Conservation (phyloP, 441 rosid species). For the Bruguiera hainesii region DNA sequence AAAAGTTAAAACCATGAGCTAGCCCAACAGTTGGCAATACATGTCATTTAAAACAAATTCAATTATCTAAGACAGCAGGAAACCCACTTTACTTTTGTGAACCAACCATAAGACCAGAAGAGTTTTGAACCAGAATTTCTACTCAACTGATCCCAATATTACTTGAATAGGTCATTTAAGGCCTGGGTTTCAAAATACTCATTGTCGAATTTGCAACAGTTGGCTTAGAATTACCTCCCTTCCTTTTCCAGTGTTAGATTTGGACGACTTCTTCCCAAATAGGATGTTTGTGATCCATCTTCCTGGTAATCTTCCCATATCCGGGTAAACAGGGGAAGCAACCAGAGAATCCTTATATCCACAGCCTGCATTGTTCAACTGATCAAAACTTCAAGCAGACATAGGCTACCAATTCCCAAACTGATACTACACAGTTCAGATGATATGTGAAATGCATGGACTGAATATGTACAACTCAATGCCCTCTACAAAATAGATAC, state of each 20-base stretch:
- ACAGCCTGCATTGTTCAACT: slow-evolving; percentile 19
- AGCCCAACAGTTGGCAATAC: neutral
- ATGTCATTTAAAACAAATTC: neutral
- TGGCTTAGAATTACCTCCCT: slow-evolving; percentile 46
- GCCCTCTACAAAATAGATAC: neutral
- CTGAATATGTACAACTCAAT: slow-evolving; percentile 1
- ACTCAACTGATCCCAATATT: neutral
- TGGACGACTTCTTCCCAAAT: slow-evolving; percentile 77
- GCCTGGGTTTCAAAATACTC: neutral
- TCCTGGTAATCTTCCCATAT: slow-evolving; percentile 75
- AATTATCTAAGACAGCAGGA: no score
- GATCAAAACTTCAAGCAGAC: neutral
- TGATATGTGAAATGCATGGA: neutral
- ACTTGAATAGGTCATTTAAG: neutral
- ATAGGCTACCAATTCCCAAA: neutral
- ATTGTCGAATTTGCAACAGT: neutral
- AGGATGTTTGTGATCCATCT: slow-evolving; percentile 77
- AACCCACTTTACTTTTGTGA: no score
- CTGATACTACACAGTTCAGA: neutral
- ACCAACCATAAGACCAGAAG: no score
- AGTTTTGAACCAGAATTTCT: no score
- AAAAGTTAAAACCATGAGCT: neutral
- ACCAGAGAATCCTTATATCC: slow-evolving; percentile 24
- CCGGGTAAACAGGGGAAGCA: slow-evolving; percentile 15
- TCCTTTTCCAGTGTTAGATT: slow-evolving; percentile 47